Conservation (phyloP, 2,329 filamentous ascomycete species). For the Ceratocystis eucalypticola region DNA sequence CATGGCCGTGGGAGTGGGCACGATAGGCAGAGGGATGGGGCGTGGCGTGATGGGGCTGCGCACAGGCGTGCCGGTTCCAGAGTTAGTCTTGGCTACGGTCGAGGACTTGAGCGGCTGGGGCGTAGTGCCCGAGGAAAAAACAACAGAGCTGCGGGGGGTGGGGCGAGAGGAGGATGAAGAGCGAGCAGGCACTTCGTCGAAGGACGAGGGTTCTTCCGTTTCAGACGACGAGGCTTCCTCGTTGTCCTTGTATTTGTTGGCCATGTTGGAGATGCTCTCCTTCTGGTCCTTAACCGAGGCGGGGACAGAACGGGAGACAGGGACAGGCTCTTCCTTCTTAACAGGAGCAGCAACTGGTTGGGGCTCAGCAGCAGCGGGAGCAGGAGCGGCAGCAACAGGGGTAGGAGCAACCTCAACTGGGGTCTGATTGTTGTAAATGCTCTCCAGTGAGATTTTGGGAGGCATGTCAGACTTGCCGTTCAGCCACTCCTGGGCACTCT, state of each 20-base stretch:
- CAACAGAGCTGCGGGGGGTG: constrained; percentile 15
- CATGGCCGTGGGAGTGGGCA: constrained; percentile 24
- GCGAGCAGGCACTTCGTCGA: constrained; percentile 71
- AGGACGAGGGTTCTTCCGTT: constrained; percentile 59
- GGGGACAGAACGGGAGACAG: constrained; percentile 30
- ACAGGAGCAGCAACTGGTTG: constrained; percentile 25
- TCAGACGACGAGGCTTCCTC: constrained; percentile 40
- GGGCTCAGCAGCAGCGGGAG: constrained; percentile 22
- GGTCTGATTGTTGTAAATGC: constrained; percentile 71
- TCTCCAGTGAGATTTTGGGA: constrained; percentile 86
- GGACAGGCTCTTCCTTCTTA: constrained; percentile 20
- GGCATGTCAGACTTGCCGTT: constrained; percentile 71
- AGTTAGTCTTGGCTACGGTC: constrained; percentile 22
- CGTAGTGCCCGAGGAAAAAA: constrained; percentile 18
- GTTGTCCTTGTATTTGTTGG: constrained; percentile 72
- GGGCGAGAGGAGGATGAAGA: constrained; percentile 17
- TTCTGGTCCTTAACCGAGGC: constrained; percentile 74
- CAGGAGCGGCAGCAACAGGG: constrained; percentile 26
- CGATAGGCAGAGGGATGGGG: constrained; percentile 25
- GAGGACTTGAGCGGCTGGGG: constrained; percentile 18
- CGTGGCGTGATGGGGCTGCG: constrained; percentile 23
- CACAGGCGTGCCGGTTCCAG: constrained; percentile 23
- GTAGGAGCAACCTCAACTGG: constrained; percentile 54
- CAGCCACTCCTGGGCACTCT: constrained; percentile 73
- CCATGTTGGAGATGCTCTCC: constrained; percentile 70